Evolutionary conservation across 2,329 filamentous ascomycete species (phyloP).

Genomic region (Colletotrichum musicola): DNA sequence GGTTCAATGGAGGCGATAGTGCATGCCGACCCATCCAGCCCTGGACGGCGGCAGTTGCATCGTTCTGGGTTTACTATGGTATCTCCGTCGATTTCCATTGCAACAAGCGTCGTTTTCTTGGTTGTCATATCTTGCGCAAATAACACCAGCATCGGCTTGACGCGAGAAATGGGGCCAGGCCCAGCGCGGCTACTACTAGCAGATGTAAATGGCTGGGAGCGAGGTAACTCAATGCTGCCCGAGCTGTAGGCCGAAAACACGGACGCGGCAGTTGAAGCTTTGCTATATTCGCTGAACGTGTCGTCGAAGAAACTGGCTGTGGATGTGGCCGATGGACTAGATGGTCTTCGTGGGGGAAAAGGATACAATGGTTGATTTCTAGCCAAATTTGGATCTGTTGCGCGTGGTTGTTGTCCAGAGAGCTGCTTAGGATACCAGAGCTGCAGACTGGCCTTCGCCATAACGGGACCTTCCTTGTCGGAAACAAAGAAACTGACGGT

Average conservation of each 20-base stretch:
- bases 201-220: no score
- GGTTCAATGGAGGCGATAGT: constrained; percentile 42
- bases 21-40: constrained; percentile 41
- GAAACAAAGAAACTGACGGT: no score
- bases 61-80: constrained; percentile 50
- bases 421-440: no score
- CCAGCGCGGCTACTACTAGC: no score
- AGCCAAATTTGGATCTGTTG: no score
- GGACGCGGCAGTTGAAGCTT: constrained; percentile 18
- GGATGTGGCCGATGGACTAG: constrained; percentile 21
- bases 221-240: constrained; percentile 29
- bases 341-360: constrained; percentile 1
- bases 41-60: constrained; percentile 49
- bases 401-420: no score
- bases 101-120: constrained; percentile 45
- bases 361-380: no score
- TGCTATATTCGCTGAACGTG: constrained; percentile 38
- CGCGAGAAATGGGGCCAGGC: constrained; percentile 46
- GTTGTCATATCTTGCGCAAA: constrained; percentile 45
- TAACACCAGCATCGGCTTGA: constrained; percentile 51
- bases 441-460: no score
- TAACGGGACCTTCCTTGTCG: no score
- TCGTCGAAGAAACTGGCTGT: constrained; percentile 22
- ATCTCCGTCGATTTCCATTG: constrained; percentile 48
- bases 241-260: constrained; percentile 36